Evolutionary conservation across 2,329 filamentous ascomycete species (phyloP), one percentile per base, ranked within the genome.

Genomic region (Aplosporella prunicola): DNA sequence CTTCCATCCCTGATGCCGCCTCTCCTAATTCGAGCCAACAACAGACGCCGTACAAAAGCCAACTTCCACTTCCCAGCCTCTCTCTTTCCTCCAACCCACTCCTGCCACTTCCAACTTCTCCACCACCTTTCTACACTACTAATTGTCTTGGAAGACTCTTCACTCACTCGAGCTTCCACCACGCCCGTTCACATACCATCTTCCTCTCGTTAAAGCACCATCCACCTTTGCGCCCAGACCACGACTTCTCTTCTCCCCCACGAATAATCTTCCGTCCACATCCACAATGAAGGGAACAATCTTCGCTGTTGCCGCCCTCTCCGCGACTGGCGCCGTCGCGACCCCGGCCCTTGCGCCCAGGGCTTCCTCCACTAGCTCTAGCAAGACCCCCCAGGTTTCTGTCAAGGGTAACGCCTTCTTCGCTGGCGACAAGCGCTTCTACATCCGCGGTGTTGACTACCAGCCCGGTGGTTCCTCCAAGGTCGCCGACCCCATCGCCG

Each of bases 401-500:
- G 70, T 78, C 49, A 75, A 76, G 62, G 74, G 76, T 55, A 78
- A 79, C 56, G 69, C 77, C 41, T 80, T 81, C 66, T 80, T 75
- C 58, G 68, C 74, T 45, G 76, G 75, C 42, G 53, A 71, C 42
- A 51, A 74, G 34, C 72, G 77, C 51, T 75, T 75, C 62, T 75
- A 75, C 58, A 67, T 76, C 45, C 69, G 71, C 45, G 72, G 73
- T 55, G 64, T 76, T 47, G 80, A 82, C 61, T 80, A 80, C 58
- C 76, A 80, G 57, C 75, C 74, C 33, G 71, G 74, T 51, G 78
- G 78, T 44, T 71, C 76, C 9, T 78, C 75, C 35, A 60, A 76
- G 27, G 61, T 75, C 33, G 63, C 65, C 38, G 87, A 94, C 56
- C 86, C 87, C 43, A 79, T 94, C 36, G 78, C 83, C 44, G 79